A percentile compares a stretch with the other conserved stretches of the same genome.
Conservation (phyloP, 352 stramenopile species). For the Phytophthora sansomeana region DNA sequence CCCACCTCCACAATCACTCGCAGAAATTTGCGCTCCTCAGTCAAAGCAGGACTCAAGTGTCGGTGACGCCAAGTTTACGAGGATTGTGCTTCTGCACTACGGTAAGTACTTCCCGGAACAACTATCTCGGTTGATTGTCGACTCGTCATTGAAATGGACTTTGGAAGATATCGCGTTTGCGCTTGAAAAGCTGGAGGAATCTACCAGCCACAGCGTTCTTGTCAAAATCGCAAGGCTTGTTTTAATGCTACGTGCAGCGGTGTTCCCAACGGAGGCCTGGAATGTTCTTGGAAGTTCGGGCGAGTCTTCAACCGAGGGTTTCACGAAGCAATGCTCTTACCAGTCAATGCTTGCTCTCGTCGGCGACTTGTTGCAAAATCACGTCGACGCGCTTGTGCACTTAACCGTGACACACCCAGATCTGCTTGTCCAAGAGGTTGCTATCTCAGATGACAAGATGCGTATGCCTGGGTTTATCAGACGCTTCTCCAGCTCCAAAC, state of each 20-base stretch:
- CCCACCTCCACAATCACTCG: conserved; percentile 43
- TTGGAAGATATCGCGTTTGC: conserved; percentile 75
- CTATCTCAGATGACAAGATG: background rate
- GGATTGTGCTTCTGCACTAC: conserved; percentile 75
- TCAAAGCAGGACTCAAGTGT: conserved; percentile 12
- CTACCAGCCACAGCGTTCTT: conserved; percentile 54
- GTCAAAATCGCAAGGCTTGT: conserved; percentile 75
- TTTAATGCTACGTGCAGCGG: conserved; percentile 57
- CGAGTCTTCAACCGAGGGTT: conserved; percentile 11
- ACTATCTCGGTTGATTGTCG: conserved; percentile 72
- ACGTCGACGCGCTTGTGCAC: conserved; percentile 58
- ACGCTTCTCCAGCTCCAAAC: conserved; percentile 47
- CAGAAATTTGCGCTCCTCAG: conserved; percentile 29
- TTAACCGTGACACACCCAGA: conserved; percentile 70
- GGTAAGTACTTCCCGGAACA: conserved; percentile 79
- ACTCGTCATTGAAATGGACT: conserved; percentile 77
- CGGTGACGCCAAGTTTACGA: conserved; percentile 56
- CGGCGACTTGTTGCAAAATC: conserved; percentile 49
- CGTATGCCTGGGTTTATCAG: background rate
- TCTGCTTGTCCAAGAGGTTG: conserved; percentile 51
- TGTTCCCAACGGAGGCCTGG: conserved; percentile 41
- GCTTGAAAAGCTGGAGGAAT: conserved; percentile 60
- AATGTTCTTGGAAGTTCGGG: conserved; percentile 23
- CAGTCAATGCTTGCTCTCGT: conserved; percentile 47
- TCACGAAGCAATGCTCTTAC: conserved; percentile 43